Evolutionary conservation across 257 asterid genomes (phyloP), one percentile per base, ranked within the genome.

Genomic region (Lavandula angustifolia): DNA sequence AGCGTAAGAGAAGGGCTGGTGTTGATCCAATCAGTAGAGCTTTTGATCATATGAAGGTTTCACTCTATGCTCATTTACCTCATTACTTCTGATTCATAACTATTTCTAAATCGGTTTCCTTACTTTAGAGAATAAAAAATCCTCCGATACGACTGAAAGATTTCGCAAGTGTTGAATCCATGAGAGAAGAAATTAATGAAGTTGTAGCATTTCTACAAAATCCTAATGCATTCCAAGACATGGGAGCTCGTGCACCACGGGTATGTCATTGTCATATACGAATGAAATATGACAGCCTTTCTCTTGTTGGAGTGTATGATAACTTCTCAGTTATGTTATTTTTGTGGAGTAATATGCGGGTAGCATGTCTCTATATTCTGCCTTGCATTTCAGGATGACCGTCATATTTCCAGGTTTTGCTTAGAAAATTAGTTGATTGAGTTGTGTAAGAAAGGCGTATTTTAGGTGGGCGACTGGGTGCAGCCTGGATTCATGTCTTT

Each of bases 201-300:
- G 96, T 94, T 41, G 97, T 94, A 76, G 91, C 97, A 27, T 94
- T 90, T 78, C 85, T 94, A 51, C 96, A 68, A 80, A 94, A 94
- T 78, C 99, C 97, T 41, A 74, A 80, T 35, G 97, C 95, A 72
- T 90, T 87, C 74, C 91, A 87, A 80, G 97, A 90, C 73, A 90
- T 90, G 96, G 99, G 99, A 80, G 99, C 99, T 79, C 92, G 97
- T 78, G 95, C 99, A 64, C 99, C 99, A 17, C 84, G 94, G 96
- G 99, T 92, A 85, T 79, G 90, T 65, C 47, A 33, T 34, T 53
- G 43, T 64, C 46, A 49, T 34, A 63, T 64, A 22, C 37, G 66
- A 54, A 52, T 35, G 37, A 47, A 52, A 54, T 59, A 49, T 65
- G 60, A 44, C 34, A 51, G 49, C 6, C 48, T 35, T 22, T 52